Evolutionary conservation across 2,329 filamentous ascomycete genomes (phyloP).

Genomic region (Aspergillus glaucus): DNA sequence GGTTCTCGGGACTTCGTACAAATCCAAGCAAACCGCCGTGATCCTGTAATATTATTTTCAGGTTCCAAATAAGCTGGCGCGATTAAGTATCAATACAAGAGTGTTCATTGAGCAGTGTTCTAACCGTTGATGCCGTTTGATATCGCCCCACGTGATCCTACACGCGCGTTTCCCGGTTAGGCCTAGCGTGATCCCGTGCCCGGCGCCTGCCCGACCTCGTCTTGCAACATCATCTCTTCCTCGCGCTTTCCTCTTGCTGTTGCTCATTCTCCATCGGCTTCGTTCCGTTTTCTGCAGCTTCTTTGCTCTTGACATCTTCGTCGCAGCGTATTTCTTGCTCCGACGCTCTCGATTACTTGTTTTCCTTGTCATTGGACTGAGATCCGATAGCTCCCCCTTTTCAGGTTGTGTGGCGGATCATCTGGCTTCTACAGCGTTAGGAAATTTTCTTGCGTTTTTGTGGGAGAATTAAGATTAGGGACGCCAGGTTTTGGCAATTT

Average conservation of each 20-base stretch:
- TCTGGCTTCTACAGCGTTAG: neutral
- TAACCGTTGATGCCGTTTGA: neutral
- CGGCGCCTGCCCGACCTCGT: slow-evolving; percentile 11
- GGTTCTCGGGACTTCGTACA: neutral
- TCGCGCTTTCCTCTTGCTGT: neutral
- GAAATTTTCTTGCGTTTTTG: slow-evolving; percentile 3
- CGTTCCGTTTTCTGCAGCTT: slow-evolving; percentile 5
- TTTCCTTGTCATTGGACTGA: neutral
- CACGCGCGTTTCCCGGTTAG: slow-evolving; percentile 3
- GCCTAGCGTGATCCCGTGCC: slow-evolving; percentile 20
- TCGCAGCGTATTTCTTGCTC: neutral
- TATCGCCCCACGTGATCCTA: slow-evolving; percentile 10
- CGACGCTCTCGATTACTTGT: neutral
- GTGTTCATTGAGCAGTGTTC: neutral
- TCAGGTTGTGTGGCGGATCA: slow-evolving; percentile 1
- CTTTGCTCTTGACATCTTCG: slow-evolving; percentile 3
- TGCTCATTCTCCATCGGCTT: slow-evolving; percentile 1
- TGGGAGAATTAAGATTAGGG: slow-evolving; percentile 12
- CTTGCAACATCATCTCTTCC: slow-evolving; percentile 19
- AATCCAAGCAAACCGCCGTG: neutral
- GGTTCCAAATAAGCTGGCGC: neutral
- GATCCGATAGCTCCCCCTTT: neutral
- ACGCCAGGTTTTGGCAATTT: slow-evolving; percentile 2
- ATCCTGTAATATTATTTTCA: neutral
- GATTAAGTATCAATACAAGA: neutral